Base-by-base conservation (phyloP, 306 rosid species). In the Chamaecrista fasciculata region DNA sequence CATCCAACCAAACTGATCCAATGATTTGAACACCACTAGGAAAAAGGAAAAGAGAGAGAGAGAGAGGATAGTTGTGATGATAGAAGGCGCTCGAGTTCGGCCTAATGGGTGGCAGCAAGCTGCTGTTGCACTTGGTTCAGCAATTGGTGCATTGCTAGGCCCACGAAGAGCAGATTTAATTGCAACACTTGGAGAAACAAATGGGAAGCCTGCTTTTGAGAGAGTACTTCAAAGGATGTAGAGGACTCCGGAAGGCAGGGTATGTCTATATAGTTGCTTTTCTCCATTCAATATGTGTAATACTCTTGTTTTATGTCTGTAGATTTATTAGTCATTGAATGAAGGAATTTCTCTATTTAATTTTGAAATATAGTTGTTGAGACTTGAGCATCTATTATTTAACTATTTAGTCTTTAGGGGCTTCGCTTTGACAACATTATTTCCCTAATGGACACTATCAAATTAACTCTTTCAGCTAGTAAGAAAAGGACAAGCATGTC, bases 121-220 rank as follows among this genome's bases (percentile, higher is more conserved):
- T 3, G 92, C 99, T 15, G 95, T 90, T 71, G 97, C 89, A 0
- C 42, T 94, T 31, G 96, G 98, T n/a, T 94, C 97, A 0, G 97
- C 97, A 0, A 89, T 85, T n/a, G 99, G 99, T 0, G 96, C 99
- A 2, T 76, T 94, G 83, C 77, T 94, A 36, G 84, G 88, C 80
- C 97, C 99, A 0, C 89, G 97, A 39, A 85, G 99, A 81, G 99
- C 97, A 0, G 97, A 94, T 78, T 78, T 94, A 58, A 86, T 91
- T 51, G 99, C 99, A 5, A 96, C 99, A 70, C 91, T 90, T 31
- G 99, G 97, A 26, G 97, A 91, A 78, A 94, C 97, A 2, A 94
- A 97, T 4, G 97, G 97, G 70, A 88, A 82, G 71, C 95, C 95
- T 36, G 92, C 99, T 46, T 94, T 91, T 67, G 87, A 88, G 81